phyloP scores from a whole-genome alignment of 1,284 basidiomycete species.

The Ceratorhiza oryzae-sativae region DNA sequence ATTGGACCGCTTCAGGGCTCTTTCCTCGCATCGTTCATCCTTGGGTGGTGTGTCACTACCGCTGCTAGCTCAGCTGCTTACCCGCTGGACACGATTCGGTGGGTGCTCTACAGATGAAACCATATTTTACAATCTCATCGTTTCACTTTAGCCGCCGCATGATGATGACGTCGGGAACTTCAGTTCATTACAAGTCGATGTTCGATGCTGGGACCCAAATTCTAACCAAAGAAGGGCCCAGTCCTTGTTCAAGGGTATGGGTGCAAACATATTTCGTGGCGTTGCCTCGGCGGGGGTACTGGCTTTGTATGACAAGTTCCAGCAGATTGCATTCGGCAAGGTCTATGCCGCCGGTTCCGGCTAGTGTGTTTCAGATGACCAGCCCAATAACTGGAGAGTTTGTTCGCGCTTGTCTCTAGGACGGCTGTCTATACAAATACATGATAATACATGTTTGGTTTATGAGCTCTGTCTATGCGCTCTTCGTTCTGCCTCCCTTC shows the following conservation, averaged over 20 bases:
- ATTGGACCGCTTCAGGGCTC: conserved; percentile 87
- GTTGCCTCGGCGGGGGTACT: conserved; percentile 97
- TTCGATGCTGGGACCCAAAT: conserved; percentile 86
- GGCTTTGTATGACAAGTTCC: conserved; percentile 93
- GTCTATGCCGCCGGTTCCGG: conserved; percentile 85
- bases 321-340: conserved; percentile 91
- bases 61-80: conserved; percentile 96
- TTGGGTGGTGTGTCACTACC: conserved; percentile 94
- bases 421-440: conserved; percentile 23
- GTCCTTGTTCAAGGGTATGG: conserved; percentile 94
- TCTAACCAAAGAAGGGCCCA: conserved; percentile 86
- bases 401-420: not conserved
- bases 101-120: conserved; percentile 48
- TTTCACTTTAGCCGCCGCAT: conserved; percentile 76
- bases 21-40: conserved; percentile 88
- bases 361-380: conserved; percentile 47
- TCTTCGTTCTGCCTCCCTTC: conserved; percentile 21
- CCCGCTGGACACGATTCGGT: conserved; percentile 93
- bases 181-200: conserved; percentile 90
- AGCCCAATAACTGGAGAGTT: not conserved
- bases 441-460: conserved; percentile 7
- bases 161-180: conserved; percentile 92
- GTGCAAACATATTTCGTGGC: conserved; percentile 98
- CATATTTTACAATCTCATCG: not conserved
- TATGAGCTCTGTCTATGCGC: not conserved